Base-by-base conservation (phyloP, 2,329 filamentous ascomycete species). In the Diaporthe sp. region DNA sequence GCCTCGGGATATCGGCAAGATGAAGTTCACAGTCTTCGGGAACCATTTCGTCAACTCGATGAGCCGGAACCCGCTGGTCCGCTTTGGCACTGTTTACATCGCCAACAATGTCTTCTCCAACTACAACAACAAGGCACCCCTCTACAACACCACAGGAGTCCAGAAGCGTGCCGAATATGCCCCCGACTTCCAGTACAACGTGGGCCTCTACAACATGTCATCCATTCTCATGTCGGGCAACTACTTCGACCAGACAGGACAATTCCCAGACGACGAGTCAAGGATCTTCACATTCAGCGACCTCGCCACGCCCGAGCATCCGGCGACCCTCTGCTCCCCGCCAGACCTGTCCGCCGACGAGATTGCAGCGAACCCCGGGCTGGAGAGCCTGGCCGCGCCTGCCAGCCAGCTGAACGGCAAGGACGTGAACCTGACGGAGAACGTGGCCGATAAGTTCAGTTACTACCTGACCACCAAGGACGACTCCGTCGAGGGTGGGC, bases 41-140 rank as follows among this genome's bases (percentile, higher is more conserved):
- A 72, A 72, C 22, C 70, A 72, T n/a, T 72, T 72, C n/a, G 57
- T 72, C 44, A 61, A 72, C 70, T 72, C 70, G 1, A 72, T 72
- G 70, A 72, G 70, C 39, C 70, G 70, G 13, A 72, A 72, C 57
- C 70, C 70, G 10, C 58, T 72, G 70, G 58, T 72, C 55, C 55
- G 70, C 22, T 72, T 72, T 28, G 70, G 70, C 20, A 72, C 70
- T 15, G 55, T 72, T 6, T 72, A 61, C 47, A 72, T 72, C 9
- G 70, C 55, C 55, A 72, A 72, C 31, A 72, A 72, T 10, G 55
- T 72, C 2, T 72, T 72, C 57, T 61, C 55, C 0, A 72, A 61
- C 57, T 72, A 72, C 37, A 51, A 72, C 44, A 72, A 72, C 42
- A 25, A 42, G 70, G 42, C 31, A 1, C 55, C 70, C 1, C 70